Percentiles rank a stretch among this genome's conserved stretches.
Conservation (phyloP, 2,329 filamentous ascomycete species). For the Laburnicola sp. region DNA sequence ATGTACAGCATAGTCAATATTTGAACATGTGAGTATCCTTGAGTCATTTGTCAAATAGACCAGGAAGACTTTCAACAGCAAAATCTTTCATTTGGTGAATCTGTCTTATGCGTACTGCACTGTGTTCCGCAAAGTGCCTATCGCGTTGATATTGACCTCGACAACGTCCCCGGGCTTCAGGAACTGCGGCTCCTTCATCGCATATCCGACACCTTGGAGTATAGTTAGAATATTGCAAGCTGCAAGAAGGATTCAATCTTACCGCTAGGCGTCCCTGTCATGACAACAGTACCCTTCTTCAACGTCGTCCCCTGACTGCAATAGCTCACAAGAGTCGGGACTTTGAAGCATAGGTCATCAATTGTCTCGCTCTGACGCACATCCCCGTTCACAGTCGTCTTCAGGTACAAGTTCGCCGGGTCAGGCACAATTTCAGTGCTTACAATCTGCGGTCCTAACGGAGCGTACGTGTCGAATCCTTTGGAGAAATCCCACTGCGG, state of each 20-base stretch:
- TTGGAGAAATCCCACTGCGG: conserved; percentile 63
- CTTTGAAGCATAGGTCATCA: conserved; percentile 53
- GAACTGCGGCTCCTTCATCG: conserved; percentile 46
- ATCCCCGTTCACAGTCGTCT: conserved; percentile 54
- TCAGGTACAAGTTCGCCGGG: conserved; percentile 49
- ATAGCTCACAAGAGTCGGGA: conserved; percentile 52
- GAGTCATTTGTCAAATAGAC: too few relatives aligned
- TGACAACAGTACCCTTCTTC: conserved; percentile 54
- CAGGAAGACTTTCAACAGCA: too few relatives aligned
- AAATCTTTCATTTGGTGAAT: too few relatives aligned
- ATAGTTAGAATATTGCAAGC: neutral
- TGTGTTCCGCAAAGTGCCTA: conserved; percentile 40
- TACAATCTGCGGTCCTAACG: conserved; percentile 57
- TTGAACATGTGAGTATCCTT: too few relatives aligned
- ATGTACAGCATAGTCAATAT: too few relatives aligned
- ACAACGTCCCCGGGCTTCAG: conserved; percentile 41
- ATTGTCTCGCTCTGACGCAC: conserved; percentile 54
- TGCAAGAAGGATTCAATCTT: neutral
- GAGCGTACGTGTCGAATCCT: conserved; percentile 60
- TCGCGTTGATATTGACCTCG: conserved; percentile 34
- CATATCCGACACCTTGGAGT: conserved; percentile 44
- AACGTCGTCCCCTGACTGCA: conserved; percentile 51
- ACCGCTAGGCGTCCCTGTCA: conserved; percentile 53
- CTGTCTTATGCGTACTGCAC: conserved; percentile 31
- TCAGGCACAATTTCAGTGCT: conserved; percentile 48